phyloP scores from a whole-genome alignment of 495 filamentous ascomycete genomes.

The Penicillium pulvis region DNA sequence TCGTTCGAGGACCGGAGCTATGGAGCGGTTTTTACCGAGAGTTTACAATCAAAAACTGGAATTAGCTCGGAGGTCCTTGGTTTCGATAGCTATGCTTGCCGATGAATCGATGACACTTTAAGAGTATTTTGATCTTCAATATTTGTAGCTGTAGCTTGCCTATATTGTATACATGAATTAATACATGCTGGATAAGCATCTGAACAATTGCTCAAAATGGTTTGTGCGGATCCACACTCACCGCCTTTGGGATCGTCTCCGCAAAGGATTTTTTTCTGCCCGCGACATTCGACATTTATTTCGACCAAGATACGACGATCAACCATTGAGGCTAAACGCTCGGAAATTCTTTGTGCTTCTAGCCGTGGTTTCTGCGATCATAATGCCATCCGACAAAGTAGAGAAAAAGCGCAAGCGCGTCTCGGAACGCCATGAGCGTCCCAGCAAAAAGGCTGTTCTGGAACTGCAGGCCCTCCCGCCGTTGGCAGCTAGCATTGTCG shows the following conservation, averaged over 20 bases:
- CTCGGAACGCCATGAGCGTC: slow-evolving; percentile 53
- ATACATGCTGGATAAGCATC: slow-evolving; percentile 26
- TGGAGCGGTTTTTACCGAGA: slow-evolving; percentile 46
- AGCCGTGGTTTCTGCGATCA: slow-evolving; percentile 16
- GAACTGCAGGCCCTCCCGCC: slow-evolving; percentile 45
- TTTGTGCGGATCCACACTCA: slow-evolving; percentile 25
- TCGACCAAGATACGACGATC: slow-evolving; percentile 17
- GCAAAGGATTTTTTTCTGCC: slow-evolving; percentile 35
- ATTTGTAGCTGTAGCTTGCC: background rate
- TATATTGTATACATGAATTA: background rate
- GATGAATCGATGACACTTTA: slow-evolving; percentile 33
- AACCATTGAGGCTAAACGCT: slow-evolving; percentile 18
- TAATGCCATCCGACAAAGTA: slow-evolving; percentile 54
- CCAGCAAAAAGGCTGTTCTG: slow-evolving; percentile 66
- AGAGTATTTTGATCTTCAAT: slow-evolving; percentile 10
- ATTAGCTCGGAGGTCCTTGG: slow-evolving; percentile 29
- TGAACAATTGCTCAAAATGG: slow-evolving; percentile 19
- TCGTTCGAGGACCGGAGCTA: slow-evolving; percentile 27
- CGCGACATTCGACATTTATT: slow-evolving; percentile 30
- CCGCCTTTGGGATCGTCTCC: slow-evolving; percentile 25
- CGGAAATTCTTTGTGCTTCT: slow-evolving; percentile 6
- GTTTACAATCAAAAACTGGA: slow-evolving; percentile 41
- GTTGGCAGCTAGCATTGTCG: slow-evolving; percentile 58
- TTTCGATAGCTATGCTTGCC: slow-evolving; percentile 33
- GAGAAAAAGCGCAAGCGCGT: slow-evolving; percentile 76